Evolutionary conservation across 495 filamentous ascomycete species (phyloP).

Genomic region (Lophiostoma macrostomum): DNA sequence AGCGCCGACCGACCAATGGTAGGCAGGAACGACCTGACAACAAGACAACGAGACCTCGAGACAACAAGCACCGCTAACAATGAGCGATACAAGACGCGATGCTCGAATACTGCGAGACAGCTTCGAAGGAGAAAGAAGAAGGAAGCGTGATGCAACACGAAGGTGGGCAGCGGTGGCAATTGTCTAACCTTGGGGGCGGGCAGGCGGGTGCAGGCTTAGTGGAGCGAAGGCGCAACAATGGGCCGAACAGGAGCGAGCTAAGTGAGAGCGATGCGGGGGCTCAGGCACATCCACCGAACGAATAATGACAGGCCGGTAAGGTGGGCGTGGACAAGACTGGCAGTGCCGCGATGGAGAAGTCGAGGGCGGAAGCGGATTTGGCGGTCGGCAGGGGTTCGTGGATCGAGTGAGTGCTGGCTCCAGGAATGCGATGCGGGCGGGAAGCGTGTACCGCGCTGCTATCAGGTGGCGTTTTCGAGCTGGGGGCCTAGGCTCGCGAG

Average conservation of each 20-base stretch:
- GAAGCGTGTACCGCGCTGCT: not conserved
- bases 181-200: not conserved
- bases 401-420: too few species aligned
- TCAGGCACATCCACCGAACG: not conserved
- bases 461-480: not conserved
- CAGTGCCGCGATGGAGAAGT: constrained; percentile 1
- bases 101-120: not conserved
- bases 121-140: not conserved
- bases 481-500: not conserved
- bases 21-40: too few species aligned
- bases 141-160: not conserved
- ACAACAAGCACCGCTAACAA: too few species aligned
- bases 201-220: not conserved
- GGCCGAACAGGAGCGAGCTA: constrained; percentile 1
- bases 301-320: not conserved
- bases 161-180: constrained; percentile 8
- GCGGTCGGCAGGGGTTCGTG: not conserved
- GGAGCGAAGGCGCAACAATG: not conserved
- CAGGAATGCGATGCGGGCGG: not conserved
- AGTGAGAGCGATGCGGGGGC: constrained; percentile 1
- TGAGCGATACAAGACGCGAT: not conserved
- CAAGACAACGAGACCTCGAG: too few species aligned
- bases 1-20: not conserved
- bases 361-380: not conserved
- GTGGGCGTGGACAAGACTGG: not conserved